Percentiles rank a stretch among this genome's conserved stretches.
phyloP scores from a whole-genome alignment of 306 rosid species.

The Phaseolus lunatus region DNA sequence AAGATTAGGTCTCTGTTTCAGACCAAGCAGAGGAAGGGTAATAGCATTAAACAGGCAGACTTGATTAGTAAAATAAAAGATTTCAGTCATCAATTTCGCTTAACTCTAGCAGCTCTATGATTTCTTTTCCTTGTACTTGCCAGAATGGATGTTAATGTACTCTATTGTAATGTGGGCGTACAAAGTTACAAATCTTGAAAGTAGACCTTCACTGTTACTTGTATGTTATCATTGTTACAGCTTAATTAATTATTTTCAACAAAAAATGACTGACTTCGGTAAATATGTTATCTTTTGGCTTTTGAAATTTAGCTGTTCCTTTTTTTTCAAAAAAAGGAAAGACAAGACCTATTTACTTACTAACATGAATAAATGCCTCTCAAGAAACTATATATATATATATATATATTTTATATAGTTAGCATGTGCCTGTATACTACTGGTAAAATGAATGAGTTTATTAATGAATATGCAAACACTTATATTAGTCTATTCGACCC shows the following conservation, averaged over 20 bases:
- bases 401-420: neutral
- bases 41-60: conserved; percentile 49
- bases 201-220: neutral
- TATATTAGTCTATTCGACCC: neutral
- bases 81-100: conserved; percentile 56
- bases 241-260: neutral
- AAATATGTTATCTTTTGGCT: neutral
- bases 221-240: neutral
- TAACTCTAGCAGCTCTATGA: conserved; percentile 48
- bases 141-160: conserved; percentile 17
- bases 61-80: conserved; percentile 59
- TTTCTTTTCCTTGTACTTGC: conserved; percentile 14
- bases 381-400: neutral
- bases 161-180: neutral
- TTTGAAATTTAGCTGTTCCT: neutral
- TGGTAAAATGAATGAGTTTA: neutral
- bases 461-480: neutral
- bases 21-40: conserved; percentile 49
- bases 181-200: neutral
- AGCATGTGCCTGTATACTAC: neutral
- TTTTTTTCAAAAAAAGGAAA: too few relatives aligned
- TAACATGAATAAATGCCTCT: neutral
- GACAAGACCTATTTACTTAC: neutral
- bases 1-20: conserved; percentile 66
- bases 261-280: neutral